These are phyloP conservation scores for Sporothrix dimorphospora DNA, from an alignment of 2,329 filamentous ascomycete genomes.

Conservation along the genomic window DNA sequence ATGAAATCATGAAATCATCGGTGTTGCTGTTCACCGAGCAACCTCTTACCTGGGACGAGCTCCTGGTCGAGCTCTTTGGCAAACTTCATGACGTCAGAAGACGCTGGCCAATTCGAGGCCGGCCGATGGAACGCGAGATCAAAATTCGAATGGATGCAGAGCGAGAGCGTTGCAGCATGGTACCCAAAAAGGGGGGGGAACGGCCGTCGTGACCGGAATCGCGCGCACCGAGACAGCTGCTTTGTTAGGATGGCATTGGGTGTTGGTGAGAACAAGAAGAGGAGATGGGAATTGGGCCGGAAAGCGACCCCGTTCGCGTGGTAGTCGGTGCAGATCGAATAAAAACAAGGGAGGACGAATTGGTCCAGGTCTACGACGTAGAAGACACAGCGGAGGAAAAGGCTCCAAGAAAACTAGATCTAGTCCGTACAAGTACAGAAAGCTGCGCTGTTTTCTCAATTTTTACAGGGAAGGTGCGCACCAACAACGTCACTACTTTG, in stretches of 20 bases:
- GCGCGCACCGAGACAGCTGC: neutral
- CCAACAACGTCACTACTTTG: constrained; percentile 16
- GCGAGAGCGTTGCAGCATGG: neutral
- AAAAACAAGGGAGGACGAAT: neutral
- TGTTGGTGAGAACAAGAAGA: neutral
- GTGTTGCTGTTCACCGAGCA: too few species aligned
- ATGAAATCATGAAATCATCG: too few species aligned
- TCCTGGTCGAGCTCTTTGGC: constrained; percentile 82
- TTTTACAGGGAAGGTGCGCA: constrained; percentile 13
- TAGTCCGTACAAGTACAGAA: too few species aligned
- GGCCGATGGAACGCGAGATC: neutral
- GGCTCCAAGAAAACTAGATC: too few species aligned
- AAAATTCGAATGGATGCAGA: neutral
- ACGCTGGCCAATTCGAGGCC: constrained; percentile 5
- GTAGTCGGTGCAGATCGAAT: too few species aligned
- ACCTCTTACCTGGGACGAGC: constrained; percentile 72
- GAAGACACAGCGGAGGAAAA: too few species aligned
- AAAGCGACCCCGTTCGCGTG: neutral
- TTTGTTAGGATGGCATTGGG: neutral
- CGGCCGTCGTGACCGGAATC: neutral
- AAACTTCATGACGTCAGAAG: constrained; percentile 59
- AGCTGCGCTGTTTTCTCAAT: neutral
- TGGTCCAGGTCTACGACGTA: neutral
- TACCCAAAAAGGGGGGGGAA: neutral
- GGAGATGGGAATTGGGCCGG: neutral